Conservation (phyloP, 176 grass and related monocot genomes). For the Juncus inflexus region DNA sequence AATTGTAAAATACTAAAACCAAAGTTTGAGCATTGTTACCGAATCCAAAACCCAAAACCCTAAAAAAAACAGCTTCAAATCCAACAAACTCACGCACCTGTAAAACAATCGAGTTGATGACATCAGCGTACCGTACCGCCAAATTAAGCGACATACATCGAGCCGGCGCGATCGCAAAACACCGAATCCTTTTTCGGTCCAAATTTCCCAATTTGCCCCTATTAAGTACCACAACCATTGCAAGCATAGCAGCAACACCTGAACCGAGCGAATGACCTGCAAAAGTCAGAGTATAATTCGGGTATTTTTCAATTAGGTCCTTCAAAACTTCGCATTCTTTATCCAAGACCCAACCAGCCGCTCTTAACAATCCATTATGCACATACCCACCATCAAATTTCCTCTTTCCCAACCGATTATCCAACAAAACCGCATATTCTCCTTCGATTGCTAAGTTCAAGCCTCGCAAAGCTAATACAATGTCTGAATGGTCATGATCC, state of each 20-base stretch:
- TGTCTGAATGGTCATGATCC: constrained; percentile 64
- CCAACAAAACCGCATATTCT: constrained; percentile 72
- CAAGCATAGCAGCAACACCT: constrained; percentile 67
- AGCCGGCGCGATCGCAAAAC: constrained; percentile 71
- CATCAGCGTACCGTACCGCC: constrained; percentile 77
- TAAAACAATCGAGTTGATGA: constrained; percentile 88
- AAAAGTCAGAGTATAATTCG: constrained; percentile 70
- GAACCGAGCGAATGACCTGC: constrained; percentile 69
- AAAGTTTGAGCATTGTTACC: too few species aligned
- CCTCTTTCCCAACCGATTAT: constrained; percentile 77
- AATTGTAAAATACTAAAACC: too few species aligned
- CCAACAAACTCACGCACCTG: constrained; percentile 33
- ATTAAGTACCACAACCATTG: constrained; percentile 68
- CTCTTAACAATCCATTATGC: constrained; percentile 77
- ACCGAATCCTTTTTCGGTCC: constrained; percentile 46
- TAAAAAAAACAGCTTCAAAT: too few species aligned
- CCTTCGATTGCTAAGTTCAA: constrained; percentile 76
- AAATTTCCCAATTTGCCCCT: constrained; percentile 63
- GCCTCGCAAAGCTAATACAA: constrained; percentile 66
- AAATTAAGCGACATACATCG: constrained; percentile 91
- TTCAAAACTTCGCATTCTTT: constrained; percentile 55
- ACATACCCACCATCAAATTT: constrained; percentile 79
- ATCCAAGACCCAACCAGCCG: constrained; percentile 72
- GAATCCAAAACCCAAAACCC: too few species aligned
- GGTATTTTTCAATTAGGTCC: constrained; percentile 49